Conservation (phyloP, 2,329 filamentous ascomycete genomes). For the Cytospora piceae region DNA sequence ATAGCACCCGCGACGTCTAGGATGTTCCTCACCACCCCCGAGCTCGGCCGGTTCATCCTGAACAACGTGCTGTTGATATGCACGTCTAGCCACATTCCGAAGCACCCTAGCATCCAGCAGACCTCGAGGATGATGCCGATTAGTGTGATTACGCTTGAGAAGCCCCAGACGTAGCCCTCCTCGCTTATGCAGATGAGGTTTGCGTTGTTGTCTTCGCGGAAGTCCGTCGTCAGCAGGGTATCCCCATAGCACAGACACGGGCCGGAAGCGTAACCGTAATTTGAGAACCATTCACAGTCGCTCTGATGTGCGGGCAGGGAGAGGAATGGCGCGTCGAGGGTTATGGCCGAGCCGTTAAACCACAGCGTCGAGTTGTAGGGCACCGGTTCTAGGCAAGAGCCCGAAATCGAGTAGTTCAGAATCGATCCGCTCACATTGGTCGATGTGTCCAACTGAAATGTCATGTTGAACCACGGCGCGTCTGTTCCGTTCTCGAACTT, state of each 20-base stretch:
- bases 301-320: not conserved
- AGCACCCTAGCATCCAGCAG: conserved; percentile 21
- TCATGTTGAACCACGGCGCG: conserved; percentile 11
- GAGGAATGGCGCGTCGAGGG: conserved; percentile 19
- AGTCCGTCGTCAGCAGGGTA: conserved; percentile 7
- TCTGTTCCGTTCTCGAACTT: not conserved
- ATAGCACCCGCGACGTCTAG: conserved; percentile 17
- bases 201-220: not conserved
- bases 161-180: conserved; percentile 18
- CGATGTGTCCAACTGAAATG: conserved; percentile 12
- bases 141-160: conserved; percentile 16
- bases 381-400: not conserved
- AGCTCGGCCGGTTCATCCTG: conserved; percentile 20
- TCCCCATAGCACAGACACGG: conserved; percentile 13
- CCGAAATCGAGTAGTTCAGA: no score
- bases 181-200: conserved; percentile 20
- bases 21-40: conserved; percentile 16
- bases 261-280: no score
- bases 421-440: not conserved
- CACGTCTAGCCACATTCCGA: conserved; percentile 21
- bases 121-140: conserved; percentile 17
- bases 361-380: conserved; percentile 24
- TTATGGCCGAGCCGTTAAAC: conserved; percentile 12
- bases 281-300: not conserved
- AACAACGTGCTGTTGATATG: conserved; percentile 19